phyloP scores from a whole-genome alignment of 768 basidiomycete species.

The Symmetrospora coprosmae region DNA sequence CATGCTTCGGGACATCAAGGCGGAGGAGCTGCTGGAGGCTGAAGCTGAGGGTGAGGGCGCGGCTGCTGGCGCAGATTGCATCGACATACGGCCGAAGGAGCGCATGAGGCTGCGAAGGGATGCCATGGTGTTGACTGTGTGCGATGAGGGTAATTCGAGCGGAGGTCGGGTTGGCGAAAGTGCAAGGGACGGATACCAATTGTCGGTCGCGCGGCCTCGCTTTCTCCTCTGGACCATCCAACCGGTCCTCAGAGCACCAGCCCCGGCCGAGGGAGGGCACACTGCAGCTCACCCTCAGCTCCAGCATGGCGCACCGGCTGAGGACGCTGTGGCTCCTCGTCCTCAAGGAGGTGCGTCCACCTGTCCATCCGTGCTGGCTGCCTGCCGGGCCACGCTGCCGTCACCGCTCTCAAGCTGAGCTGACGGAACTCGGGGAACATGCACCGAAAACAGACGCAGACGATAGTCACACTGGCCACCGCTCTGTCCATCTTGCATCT shows the following conservation, averaged over 20 bases:
- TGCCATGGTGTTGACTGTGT: neutral
- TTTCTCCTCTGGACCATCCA: too few species aligned
- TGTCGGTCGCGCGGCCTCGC: too few species aligned
- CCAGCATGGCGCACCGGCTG: neutral
- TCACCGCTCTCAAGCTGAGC: too few species aligned
- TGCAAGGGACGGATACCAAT: too few species aligned
- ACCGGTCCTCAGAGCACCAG: too few species aligned
- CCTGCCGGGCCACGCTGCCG: too few species aligned
- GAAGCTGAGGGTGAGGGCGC: neutral
- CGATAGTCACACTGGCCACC: constrained; percentile 29
- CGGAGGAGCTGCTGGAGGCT: neutral
- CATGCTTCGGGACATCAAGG: neutral
- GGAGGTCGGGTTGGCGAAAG: too few species aligned
- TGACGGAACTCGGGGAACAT: too few species aligned
- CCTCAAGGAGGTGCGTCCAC: constrained; percentile 9
- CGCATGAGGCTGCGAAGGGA: constrained; percentile 4
- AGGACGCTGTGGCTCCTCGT: constrained; percentile 1
- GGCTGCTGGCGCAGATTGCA: neutral
- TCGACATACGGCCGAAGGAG: constrained; percentile 14
- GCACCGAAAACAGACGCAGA: constrained; percentile 25
- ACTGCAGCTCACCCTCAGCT: neutral
- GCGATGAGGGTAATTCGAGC: neutral
- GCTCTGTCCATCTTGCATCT: constrained; percentile 35
- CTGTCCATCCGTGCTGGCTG: too few species aligned
- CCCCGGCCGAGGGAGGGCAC: too few species aligned